phyloP scores from a whole-genome alignment of 345 rosid species.

The Lumnitzera racemosa region DNA sequence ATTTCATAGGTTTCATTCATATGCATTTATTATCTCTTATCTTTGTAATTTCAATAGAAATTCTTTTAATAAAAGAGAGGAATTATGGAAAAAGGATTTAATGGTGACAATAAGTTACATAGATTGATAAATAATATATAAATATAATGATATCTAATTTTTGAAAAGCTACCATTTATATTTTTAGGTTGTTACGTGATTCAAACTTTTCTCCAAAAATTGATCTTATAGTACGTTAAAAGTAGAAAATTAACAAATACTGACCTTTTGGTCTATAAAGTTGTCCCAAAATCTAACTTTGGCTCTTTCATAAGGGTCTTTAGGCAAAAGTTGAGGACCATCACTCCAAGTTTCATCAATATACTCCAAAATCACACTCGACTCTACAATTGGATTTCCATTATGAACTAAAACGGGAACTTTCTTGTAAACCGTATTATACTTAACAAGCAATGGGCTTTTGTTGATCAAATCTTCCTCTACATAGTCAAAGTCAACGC shows the following conservation, averaged over 20 bases:
- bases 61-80: too few relatives aligned
- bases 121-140: too few relatives aligned
- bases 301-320: conserved; percentile 26
- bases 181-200: too few relatives aligned
- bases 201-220: too few relatives aligned
- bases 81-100: too few relatives aligned
- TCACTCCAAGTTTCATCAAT: conserved; percentile 28
- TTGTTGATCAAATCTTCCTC: conserved; percentile 34
- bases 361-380: conserved; percentile 25
- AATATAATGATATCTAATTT: too few relatives aligned
- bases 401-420: conserved; percentile 36
- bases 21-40: too few relatives aligned
- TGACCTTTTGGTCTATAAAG: conserved; percentile 8
- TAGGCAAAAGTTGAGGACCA: conserved; percentile 22
- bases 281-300: conserved; percentile 29
- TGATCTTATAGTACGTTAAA: too few relatives aligned
- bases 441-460: conserved; percentile 8
- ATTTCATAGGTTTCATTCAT: too few relatives aligned
- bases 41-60: too few relatives aligned
- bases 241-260: background rate
- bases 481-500: conserved; percentile 20
- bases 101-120: too few relatives aligned
- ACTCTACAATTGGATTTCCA: conserved; percentile 28
- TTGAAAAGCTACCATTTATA: too few relatives aligned
- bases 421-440: conserved; percentile 4